Evolutionary conservation across 2,329 filamentous ascomycete genomes (phyloP).

Genomic region (Zarea fungicola): DNA sequence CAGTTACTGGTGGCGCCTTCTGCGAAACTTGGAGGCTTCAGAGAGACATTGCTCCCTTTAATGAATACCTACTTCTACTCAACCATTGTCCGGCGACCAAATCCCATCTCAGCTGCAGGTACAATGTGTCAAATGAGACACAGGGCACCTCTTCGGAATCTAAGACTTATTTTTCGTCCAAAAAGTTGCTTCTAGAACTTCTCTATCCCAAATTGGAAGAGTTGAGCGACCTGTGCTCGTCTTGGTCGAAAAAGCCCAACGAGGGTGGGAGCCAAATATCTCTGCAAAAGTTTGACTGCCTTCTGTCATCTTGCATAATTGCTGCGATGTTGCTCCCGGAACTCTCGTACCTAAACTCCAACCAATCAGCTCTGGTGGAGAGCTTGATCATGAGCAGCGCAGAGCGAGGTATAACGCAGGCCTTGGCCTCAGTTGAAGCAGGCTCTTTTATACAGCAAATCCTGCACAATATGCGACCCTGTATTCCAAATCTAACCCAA

Average conservation of each 20-base stretch:
- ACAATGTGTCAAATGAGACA: conserved; percentile 9
- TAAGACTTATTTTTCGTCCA: conserved; percentile 35
- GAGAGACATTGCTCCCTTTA: conserved; percentile 37
- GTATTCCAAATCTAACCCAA: conserved; percentile 40
- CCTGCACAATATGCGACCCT: conserved; percentile 39
- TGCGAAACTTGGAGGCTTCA: conserved; percentile 44
- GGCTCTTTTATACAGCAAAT: conserved; percentile 40
- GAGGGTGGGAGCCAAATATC: conserved; percentile 47
- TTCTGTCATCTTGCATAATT: conserved; percentile 43
- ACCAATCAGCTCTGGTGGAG: conserved; percentile 45
- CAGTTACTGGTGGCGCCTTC: conserved; percentile 43
- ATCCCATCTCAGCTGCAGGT: conserved; percentile 1
- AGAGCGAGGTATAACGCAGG: conserved; percentile 35
- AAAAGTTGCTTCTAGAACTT: conserved; percentile 49
- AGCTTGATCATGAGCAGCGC: conserved; percentile 35
- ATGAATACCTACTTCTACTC: conserved; percentile 52
- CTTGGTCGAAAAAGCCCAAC: conserved; percentile 40
- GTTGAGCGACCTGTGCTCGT: conserved; percentile 39
- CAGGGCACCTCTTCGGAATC: conserved; percentile 24
- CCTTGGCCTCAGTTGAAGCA: conserved; percentile 41
- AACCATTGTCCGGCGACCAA: conserved; percentile 21
- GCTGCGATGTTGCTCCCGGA: conserved; percentile 43
- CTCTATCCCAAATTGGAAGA: conserved; percentile 49
- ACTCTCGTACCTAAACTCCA: conserved; percentile 41
- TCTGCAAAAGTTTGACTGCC: conserved; percentile 46